Percentiles rank a stretch among this genome's conserved stretches.
These are phyloP conservation scores for Talaromyces sp. DNA, from an alignment of 2,329 filamentous ascomycete species.

Conservation along the genomic window DNA sequence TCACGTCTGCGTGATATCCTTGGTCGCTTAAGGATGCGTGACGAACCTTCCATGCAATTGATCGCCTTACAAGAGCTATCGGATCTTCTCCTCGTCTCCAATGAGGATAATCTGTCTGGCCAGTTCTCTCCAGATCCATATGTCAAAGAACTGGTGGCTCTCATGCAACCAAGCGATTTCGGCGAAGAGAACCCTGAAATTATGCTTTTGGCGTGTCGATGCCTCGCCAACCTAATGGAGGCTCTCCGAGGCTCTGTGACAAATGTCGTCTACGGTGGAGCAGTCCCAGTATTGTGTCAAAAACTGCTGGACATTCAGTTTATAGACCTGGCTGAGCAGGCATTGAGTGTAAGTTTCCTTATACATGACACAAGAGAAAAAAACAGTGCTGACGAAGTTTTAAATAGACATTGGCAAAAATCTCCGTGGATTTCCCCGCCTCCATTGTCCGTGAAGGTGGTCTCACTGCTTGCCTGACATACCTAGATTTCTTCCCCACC, in stretches of 20 bases:
- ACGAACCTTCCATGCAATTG: slow-evolving; percentile 80
- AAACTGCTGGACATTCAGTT: slow-evolving; percentile 95
- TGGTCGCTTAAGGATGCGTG: slow-evolving; percentile 71
- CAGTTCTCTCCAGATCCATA: slow-evolving; percentile 93
- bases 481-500: slow-evolving; percentile 95
- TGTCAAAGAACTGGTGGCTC: slow-evolving; percentile 83
- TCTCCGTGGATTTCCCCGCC: slow-evolving; percentile 90
- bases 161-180: slow-evolving; percentile 89
- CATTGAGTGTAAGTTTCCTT: slow-evolving; percentile 61
- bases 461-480: slow-evolving; percentile 89
- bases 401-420: slow-evolving; percentile 81
- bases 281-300: slow-evolving; percentile 88
- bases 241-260: slow-evolving; percentile 86
- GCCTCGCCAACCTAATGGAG: slow-evolving; percentile 96
- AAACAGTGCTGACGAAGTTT: neutral
- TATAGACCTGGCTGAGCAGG: slow-evolving; percentile 95
- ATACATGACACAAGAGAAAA: neutral
- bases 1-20: slow-evolving; percentile 73
- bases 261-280: slow-evolving; percentile 95
- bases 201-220: slow-evolving; percentile 94
- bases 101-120: slow-evolving; percentile 91
- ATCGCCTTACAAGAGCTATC: slow-evolving; percentile 91
- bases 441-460: slow-evolving; percentile 95
- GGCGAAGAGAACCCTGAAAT: slow-evolving; percentile 91
- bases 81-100: slow-evolving; percentile 87